These are phyloP conservation scores for Hanseniaspora singularis DNA, from an alignment of 805 yeast species.

Conservation along the genomic window DNA sequence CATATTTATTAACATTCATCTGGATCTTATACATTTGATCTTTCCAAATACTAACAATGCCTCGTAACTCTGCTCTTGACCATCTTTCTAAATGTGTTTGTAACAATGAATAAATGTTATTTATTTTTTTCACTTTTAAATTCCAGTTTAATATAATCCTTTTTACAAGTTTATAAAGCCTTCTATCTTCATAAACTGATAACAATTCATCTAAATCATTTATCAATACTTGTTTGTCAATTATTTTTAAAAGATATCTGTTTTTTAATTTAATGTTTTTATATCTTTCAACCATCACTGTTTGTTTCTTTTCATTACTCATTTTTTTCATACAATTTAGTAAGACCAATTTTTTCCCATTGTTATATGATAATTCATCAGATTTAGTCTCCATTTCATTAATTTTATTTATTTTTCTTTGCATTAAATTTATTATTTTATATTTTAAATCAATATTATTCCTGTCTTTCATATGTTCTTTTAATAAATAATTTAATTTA, in stretches of 20 bases:
- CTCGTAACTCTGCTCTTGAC: constrained; percentile 10
- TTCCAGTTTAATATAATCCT: constrained; percentile 1
- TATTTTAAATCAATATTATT: not conserved
- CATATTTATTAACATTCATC: too few species aligned
- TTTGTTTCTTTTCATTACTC: too few species aligned
- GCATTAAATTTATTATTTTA: not conserved
- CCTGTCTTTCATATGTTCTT: not conserved
- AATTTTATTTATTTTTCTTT: too few species aligned
- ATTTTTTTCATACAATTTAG: too few species aligned
- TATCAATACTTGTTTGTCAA: not conserved
- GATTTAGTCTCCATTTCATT: too few species aligned
- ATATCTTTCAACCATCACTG: not conserved
- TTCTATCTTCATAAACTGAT: not conserved
- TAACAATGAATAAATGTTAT: not conserved
- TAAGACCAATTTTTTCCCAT: too few species aligned
- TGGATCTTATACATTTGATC: not conserved
- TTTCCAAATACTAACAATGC: constrained; percentile 1
- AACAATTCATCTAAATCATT: not conserved
- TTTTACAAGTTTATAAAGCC: not conserved
- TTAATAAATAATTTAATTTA: not conserved
- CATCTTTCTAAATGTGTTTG: constrained; percentile 8
- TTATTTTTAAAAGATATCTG: not conserved
- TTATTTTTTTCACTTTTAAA: not conserved
- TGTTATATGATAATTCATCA: too few species aligned
- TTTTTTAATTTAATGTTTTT: not conserved